Evolutionary conservation across 176 grass and related monocot species (phyloP).

Genomic region (Luzula sylvatica): DNA sequence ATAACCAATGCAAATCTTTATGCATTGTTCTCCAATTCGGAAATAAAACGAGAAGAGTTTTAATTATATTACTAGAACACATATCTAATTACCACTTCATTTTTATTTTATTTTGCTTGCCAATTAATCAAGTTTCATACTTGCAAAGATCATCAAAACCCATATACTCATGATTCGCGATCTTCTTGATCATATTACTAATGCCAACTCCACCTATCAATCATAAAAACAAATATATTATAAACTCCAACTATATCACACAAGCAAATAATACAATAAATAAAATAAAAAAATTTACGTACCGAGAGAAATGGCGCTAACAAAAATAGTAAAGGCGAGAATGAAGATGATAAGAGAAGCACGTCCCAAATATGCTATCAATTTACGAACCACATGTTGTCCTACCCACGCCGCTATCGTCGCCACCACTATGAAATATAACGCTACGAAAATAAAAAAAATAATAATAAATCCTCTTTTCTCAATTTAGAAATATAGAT

Average conservation of each 20-base stretch:
- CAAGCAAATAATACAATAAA: no score
- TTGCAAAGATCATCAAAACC: conserved; percentile 87
- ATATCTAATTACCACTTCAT: conserved; percentile 24
- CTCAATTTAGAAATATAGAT: no score
- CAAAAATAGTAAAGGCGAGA: conserved; percentile 70
- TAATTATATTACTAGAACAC: conserved; percentile 31
- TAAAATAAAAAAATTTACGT: not conserved
- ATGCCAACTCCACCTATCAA: conserved; percentile 73
- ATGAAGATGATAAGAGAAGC: conserved; percentile 96
- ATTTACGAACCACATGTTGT: conserved; percentile 59
- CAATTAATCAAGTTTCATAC: conserved; percentile 27
- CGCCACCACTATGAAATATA: conserved; percentile 43
- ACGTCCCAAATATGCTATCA: conserved; percentile 57
- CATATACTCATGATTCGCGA: conserved; percentile 60
- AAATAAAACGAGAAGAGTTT: not conserved
- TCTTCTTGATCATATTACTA: conserved; percentile 61
- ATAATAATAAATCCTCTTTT: no score
- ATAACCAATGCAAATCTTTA: no score
- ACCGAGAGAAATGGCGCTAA: conserved; percentile 85
- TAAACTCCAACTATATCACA: no score
- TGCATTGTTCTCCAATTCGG: no score
- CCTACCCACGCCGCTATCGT: conserved; percentile 65
- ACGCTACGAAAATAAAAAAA: conserved; percentile 31
- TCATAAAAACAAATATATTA: not conserved
- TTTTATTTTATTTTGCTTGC: conserved; percentile 6